These are phyloP conservation scores for Cynara cardunculus DNA, from an alignment of 129 eudicot species.

Conservation along the genomic window DNA sequence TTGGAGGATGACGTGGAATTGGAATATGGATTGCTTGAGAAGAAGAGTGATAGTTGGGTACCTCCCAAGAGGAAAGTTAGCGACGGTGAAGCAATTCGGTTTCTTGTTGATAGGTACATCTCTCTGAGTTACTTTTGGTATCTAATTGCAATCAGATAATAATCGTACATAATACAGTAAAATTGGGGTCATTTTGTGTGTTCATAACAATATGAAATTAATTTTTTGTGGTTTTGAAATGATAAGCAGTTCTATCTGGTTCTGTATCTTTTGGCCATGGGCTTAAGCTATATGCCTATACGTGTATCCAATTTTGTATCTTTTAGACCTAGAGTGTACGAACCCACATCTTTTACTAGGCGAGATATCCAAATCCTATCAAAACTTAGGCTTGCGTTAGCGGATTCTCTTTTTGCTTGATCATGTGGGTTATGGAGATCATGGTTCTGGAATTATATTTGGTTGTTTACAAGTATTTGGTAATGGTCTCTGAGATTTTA, in stretches of 20 bases:
- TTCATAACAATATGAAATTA: not conserved
- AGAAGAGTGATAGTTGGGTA: constrained; percentile 30
- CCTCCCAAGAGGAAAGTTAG: constrained; percentile 37
- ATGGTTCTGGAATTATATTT: not conserved
- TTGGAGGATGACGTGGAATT: constrained; percentile 77
- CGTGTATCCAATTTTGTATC: not conserved
- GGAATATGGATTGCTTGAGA: constrained; percentile 40
- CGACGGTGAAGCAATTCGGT: constrained; percentile 58
- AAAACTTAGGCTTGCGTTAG: not conserved
- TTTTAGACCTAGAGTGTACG: not conserved
- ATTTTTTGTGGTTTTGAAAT: not conserved
- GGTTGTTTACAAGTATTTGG: not conserved
- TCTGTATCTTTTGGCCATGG: not conserved
- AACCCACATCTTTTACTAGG: not conserved
- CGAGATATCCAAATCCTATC: not conserved
- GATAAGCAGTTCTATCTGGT: not conserved
- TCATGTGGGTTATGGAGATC: not conserved
- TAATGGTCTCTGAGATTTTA: too few species aligned
- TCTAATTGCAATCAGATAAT: not conserved
- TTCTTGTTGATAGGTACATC: constrained; percentile 67
- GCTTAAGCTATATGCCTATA: not conserved
- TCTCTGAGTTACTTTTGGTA: not conserved
- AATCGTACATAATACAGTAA: not conserved
- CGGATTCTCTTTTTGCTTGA: not conserved
- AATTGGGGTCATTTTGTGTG: not conserved